These are phyloP conservation scores for Tolypocladium ovalisporum DNA, from an alignment of 2,329 filamentous ascomycete species.

Conservation along the genomic window DNA sequence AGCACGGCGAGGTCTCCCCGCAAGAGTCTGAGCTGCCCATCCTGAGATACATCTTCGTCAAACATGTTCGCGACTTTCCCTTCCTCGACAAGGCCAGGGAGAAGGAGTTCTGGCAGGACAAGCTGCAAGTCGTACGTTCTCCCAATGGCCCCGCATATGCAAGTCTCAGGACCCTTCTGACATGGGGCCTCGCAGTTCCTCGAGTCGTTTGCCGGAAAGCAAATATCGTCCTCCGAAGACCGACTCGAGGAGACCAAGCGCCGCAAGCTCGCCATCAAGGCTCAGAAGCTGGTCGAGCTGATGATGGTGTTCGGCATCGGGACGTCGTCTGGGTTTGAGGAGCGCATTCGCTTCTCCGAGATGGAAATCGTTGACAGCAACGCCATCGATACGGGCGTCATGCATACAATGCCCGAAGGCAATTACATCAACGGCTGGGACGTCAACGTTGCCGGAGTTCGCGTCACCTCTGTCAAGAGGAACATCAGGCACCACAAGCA, in stretches of 20 bases:
- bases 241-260: constrained; percentile 93
- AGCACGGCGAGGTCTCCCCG: constrained; percentile 84
- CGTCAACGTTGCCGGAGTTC: constrained; percentile 84
- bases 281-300: constrained; percentile 88
- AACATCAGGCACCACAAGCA: constrained; percentile 86
- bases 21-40: constrained; percentile 91
- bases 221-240: constrained; percentile 95
- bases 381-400: constrained; percentile 80
- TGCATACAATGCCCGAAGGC: constrained; percentile 81
- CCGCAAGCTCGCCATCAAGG: constrained; percentile 82
- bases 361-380: constrained; percentile 92
- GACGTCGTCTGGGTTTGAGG: constrained; percentile 93
- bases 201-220: constrained; percentile 93
- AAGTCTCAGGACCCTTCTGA: neutral
- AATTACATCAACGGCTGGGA: constrained; percentile 95
- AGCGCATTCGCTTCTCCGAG: constrained; percentile 91
- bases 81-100: constrained; percentile 94
- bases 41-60: constrained; percentile 91
- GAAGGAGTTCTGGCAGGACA: constrained; percentile 99
- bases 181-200: constrained; percentile 55
- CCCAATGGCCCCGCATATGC: neutral
- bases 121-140: constrained; percentile 72
- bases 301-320: constrained; percentile 99
- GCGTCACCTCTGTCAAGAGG: constrained; percentile 69
- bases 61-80: constrained; percentile 95